Conservation (phyloP, 2,329 filamentous ascomycete species). For the Neurospora sp. region DNA sequence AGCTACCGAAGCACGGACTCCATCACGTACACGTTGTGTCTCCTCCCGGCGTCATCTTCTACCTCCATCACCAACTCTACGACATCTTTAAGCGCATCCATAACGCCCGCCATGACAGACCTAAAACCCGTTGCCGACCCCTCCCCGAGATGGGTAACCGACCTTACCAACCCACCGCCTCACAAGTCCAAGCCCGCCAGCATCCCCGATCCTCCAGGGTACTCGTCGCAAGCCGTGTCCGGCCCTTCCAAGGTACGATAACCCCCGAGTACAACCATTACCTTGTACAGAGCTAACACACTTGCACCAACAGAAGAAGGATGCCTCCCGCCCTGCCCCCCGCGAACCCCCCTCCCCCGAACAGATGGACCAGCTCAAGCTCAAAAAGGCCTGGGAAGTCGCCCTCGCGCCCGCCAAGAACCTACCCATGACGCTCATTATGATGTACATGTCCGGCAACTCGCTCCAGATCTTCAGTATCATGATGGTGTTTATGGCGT, state of each 20-base stretch:
- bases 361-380: constrained; percentile 90
- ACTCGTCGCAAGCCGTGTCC: constrained; percentile 38
- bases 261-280: background rate
- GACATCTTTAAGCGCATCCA: constrained; percentile 2
- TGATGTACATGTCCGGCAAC: constrained; percentile 99
- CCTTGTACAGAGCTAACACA: constrained; percentile 5
- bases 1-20: constrained; percentile 6
- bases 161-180: constrained; percentile 62
- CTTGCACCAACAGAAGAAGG: constrained; percentile 33
- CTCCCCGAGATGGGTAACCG: constrained; percentile 70
- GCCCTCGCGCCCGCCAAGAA: constrained; percentile 88
- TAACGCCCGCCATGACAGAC: constrained; percentile 2
- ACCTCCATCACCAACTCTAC: background rate
- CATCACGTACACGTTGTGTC: background rate
- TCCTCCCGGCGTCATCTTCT: background rate
- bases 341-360: constrained; percentile 63
- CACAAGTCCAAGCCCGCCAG: constrained; percentile 55
- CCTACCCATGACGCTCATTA: constrained; percentile 95
- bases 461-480: constrained; percentile 98
- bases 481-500: constrained; percentile 99
- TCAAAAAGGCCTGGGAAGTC: constrained; percentile 98
- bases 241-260: constrained; percentile 46
- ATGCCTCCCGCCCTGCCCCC: constrained; percentile 28
- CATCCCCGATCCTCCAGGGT: constrained; percentile 83
- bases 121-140: constrained; percentile 9